phyloP scores from a whole-genome alignment of 371 early-diverging fungal species.

The Mortierella sp. region DNA sequence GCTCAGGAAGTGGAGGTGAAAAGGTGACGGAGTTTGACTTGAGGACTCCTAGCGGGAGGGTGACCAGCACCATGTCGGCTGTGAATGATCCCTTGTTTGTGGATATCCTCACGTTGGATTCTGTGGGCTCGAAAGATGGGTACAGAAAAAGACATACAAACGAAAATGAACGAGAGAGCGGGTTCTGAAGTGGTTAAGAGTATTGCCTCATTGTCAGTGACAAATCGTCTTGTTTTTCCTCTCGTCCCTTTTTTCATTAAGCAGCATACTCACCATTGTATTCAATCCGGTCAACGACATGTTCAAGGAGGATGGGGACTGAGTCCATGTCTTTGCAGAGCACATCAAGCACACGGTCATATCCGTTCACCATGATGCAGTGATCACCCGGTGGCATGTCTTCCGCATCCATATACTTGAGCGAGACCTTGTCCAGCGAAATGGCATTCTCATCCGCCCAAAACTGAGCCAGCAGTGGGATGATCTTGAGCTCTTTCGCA shows the following conservation, averaged over 20 bases:
- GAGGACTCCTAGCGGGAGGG: slow-evolving; percentile 53
- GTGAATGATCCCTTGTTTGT: slow-evolving; percentile 40
- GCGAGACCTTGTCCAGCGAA: slow-evolving; percentile 44
- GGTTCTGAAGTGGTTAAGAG: slow-evolving; percentile 40
- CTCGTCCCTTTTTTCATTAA: slow-evolving; percentile 1
- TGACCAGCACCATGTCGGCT: slow-evolving; percentile 54
- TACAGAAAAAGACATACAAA: slow-evolving; percentile 1
- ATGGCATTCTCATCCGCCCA: slow-evolving; percentile 56
- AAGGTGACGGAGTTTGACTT: slow-evolving; percentile 45
- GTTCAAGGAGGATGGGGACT: slow-evolving; percentile 42
- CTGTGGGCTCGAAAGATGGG: slow-evolving; percentile 16
- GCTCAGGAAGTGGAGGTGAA: slow-evolving; percentile 43
- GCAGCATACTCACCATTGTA: slow-evolving; percentile 51
- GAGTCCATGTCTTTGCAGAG: slow-evolving; percentile 37
- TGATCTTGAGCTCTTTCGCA: slow-evolving; percentile 23
- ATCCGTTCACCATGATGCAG: slow-evolving; percentile 51
- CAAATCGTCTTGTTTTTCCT: slow-evolving; percentile 1
- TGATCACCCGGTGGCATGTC: slow-evolving; percentile 51
- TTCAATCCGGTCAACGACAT: slow-evolving; percentile 46
- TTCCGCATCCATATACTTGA: slow-evolving; percentile 56
- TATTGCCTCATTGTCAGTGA: slow-evolving; percentile 42
- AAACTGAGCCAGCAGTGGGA: slow-evolving; percentile 37
- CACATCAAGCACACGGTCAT: slow-evolving; percentile 38
- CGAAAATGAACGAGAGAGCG: slow-evolving; percentile 4
- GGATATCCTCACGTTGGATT: slow-evolving; percentile 39